These are phyloP conservation scores for Sugiyamaella floridensis DNA, from an alignment of 805 yeast species.

Conservation along the genomic window DNA sequence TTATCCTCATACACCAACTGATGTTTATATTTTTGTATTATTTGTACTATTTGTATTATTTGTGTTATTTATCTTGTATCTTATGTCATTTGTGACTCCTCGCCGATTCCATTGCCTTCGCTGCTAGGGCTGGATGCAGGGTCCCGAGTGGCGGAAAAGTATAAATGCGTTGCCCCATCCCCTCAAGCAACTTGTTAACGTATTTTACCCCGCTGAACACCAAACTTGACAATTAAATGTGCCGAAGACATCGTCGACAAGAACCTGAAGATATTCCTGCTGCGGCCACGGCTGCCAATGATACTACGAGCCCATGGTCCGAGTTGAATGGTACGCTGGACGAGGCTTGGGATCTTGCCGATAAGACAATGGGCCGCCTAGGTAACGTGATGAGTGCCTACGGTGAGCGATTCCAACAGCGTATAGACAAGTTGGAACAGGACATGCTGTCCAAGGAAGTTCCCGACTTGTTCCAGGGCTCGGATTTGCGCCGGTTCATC, in stretches of 20 bases:
- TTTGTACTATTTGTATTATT: too few species aligned
- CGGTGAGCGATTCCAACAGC: constrained; percentile 6
- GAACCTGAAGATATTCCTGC: neutral
- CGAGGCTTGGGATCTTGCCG: constrained; percentile 13
- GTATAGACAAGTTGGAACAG: neutral
- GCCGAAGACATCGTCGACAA: neutral
- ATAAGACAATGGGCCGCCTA: constrained; percentile 13
- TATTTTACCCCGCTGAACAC: neutral
- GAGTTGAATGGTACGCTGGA: constrained; percentile 8
- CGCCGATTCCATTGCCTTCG: neutral
- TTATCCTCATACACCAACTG: too few species aligned
- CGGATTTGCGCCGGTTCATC: neutral
- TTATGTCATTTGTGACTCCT: too few species aligned
- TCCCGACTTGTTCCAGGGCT: constrained; percentile 2
- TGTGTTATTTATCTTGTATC: too few species aligned
- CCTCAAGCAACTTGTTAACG: neutral
- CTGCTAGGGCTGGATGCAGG: neutral
- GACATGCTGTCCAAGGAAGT: neutral
- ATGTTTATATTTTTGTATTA: too few species aligned
- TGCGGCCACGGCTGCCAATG: neutral
- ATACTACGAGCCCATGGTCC: constrained; percentile 1
- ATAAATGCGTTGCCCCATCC: neutral
- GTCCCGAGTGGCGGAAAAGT: neutral
- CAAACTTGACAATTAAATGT: neutral
- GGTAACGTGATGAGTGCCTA: constrained; percentile 5